Percentiles rank a stretch among this genome's conserved stretches.
Conservation (phyloP, 495 filamentous ascomycete genomes). For the Evernia prunastri region DNA sequence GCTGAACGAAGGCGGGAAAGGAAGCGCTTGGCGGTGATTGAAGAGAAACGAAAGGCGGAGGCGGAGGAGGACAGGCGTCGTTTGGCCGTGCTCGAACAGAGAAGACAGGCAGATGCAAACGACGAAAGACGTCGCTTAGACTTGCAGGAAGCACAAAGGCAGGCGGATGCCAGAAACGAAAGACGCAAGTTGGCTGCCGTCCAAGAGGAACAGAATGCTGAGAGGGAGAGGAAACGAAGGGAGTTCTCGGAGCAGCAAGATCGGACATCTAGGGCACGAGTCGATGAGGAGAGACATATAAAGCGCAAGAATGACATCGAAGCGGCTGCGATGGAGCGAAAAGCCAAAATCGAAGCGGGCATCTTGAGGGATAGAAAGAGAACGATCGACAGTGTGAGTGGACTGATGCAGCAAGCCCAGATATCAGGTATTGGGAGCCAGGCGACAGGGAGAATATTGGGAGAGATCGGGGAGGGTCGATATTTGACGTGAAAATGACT, state of each 20-base stretch:
- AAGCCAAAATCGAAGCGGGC: neutral
- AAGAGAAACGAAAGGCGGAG: conserved; percentile 1
- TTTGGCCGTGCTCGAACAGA: neutral
- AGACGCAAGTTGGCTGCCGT: conserved; percentile 1
- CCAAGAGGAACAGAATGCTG: conserved; percentile 6
- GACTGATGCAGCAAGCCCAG: conserved; percentile 7
- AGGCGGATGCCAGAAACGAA: neutral
- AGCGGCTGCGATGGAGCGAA: conserved; percentile 2
- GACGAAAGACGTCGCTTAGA: neutral
- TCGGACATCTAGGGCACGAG: neutral
- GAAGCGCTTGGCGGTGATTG: conserved; percentile 1
- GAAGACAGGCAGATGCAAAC: neutral
- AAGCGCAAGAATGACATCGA: conserved; percentile 6
- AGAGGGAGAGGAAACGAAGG: neutral
- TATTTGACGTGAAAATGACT: neutral
- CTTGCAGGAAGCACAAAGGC: neutral
- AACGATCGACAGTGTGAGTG: conserved; percentile 7
- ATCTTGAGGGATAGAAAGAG: conserved; percentile 10
- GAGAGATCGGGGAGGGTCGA: conserved; percentile 7
- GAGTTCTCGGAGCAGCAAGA: neutral
- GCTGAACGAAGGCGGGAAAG: conserved; percentile 16
- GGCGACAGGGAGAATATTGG: conserved; percentile 15
- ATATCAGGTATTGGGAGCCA: conserved; percentile 4
- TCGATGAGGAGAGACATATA: conserved; percentile 8
- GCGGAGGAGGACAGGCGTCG: conserved; percentile 10